Conservation (phyloP, 148 eudicot species). For the Rhododendron vialii region DNA sequence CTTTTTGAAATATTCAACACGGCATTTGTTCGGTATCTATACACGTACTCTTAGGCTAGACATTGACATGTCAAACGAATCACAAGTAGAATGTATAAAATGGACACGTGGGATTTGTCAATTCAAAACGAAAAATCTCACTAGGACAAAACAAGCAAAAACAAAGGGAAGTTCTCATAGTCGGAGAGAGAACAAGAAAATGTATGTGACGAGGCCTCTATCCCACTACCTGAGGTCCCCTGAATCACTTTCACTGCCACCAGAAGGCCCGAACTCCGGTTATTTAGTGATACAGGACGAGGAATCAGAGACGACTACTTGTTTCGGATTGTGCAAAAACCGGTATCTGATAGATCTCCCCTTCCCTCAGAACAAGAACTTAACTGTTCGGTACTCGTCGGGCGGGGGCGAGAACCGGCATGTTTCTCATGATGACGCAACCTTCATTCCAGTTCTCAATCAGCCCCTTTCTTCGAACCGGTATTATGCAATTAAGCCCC, state of each 20-base stretch:
- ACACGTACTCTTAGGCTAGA: too few species aligned
- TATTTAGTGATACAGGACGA: constrained; percentile 42
- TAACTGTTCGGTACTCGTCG: constrained; percentile 19
- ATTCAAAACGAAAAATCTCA: too few species aligned
- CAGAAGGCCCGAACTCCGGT: constrained; percentile 21
- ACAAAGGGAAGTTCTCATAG: too few species aligned
- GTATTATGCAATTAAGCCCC: constrained; percentile 34
- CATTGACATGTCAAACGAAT: too few species aligned
- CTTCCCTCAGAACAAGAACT: constrained; percentile 60
- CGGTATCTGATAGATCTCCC: constrained; percentile 27
- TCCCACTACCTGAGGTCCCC: constrained; percentile 38
- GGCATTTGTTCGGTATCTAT: too few species aligned
- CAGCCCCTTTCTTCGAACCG: constrained; percentile 39
- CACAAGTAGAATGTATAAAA: too few species aligned
- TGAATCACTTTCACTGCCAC: constrained; percentile 22
- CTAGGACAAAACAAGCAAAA: too few species aligned
- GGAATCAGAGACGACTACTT: constrained; percentile 31
- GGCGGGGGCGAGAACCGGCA: neutral
- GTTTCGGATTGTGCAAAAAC: constrained; percentile 42
- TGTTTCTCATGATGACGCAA: constrained; percentile 16
- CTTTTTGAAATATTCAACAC: too few species aligned
- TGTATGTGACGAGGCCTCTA: constrained; percentile 57
- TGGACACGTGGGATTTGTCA: too few species aligned
- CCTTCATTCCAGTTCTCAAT: constrained; percentile 47
- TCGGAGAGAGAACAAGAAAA: neutral